Conservation (phyloP, 768 basidiomycete genomes). For the Leucocoprinus sp. region DNA sequence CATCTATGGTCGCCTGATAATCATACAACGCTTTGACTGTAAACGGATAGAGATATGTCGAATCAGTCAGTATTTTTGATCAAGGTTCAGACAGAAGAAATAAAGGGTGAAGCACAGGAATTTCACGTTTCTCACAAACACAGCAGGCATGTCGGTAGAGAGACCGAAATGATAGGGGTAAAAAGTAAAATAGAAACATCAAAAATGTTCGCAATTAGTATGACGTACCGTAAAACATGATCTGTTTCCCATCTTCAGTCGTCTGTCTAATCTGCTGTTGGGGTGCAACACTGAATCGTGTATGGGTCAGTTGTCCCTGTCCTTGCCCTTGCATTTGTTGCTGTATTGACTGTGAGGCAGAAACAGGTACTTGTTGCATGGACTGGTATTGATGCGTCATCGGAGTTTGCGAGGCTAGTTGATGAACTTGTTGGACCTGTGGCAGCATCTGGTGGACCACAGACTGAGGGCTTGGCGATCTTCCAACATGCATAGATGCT, state of each 20-base stretch:
- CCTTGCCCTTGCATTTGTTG: conserved; percentile 4
- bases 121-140: background rate
- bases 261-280: conserved; percentile 42
- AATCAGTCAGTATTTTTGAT: conserved; percentile 1
- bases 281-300: background rate
- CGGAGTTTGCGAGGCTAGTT: conserved; percentile 6
- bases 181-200: background rate
- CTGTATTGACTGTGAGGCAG: background rate
- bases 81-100: background rate
- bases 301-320: background rate
- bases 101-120: background rate
- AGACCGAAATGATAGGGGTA: background rate
- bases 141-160: background rate
- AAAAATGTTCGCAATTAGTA: conserved; percentile 5
- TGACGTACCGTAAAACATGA: conserved; percentile 81
- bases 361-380: background rate
- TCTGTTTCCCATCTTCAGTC: conserved; percentile 73
- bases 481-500: conserved; percentile 17
- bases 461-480: conserved; percentile 25
- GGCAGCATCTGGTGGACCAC: background rate
- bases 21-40: conserved; percentile 87
- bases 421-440: conserved; percentile 1
- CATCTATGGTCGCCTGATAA: conserved; percentile 75
- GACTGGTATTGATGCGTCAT: background rate
- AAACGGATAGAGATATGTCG: conserved; percentile 8